phyloP scores from a whole-genome alignment of 768 basidiomycete species.

The Dacryopinax spathularia region DNA sequence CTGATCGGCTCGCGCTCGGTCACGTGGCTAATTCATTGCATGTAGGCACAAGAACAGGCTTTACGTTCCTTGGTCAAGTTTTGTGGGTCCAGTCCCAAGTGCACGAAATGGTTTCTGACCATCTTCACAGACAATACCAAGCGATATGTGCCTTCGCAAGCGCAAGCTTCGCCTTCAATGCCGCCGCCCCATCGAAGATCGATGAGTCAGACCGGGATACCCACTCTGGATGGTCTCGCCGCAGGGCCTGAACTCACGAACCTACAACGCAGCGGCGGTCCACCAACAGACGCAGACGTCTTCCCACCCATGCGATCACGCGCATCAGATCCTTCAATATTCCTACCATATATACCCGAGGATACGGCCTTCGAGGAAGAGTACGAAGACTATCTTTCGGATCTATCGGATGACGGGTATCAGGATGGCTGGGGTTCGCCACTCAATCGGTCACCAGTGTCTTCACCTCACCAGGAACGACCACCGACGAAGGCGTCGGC shows the following conservation, averaged over 20 bases:
- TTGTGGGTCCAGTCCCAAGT: constrained; percentile 40
- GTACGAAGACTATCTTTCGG: constrained; percentile 91
- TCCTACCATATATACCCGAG: constrained; percentile 83
- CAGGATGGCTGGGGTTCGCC: constrained; percentile 30
- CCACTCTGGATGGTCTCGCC: constrained; percentile 53
- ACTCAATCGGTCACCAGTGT: constrained; percentile 15
- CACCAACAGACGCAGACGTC: constrained; percentile 69
- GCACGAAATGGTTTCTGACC: constrained; percentile 8
- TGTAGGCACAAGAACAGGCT: constrained; percentile 88
- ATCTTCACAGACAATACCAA: constrained; percentile 62
- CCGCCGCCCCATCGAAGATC: constrained; percentile 60
- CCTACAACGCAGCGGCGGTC: constrained; percentile 58
- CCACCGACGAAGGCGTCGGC: constrained; percentile 27
- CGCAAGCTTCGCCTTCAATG: constrained; percentile 34
- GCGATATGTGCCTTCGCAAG: constrained; percentile 50
- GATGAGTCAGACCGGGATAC: constrained; percentile 62
- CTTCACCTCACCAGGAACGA: constrained; percentile 10
- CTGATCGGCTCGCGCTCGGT: background rate
- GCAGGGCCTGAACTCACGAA: constrained; percentile 60
- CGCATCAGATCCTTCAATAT: constrained; percentile 66
- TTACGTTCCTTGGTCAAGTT: constrained; percentile 88
- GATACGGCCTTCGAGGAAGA: constrained; percentile 85
- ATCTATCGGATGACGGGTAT: constrained; percentile 50
- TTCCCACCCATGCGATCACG: constrained; percentile 89
- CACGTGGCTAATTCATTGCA: too few species aligned